A percentile compares a stretch with the other conserved stretches of the same genome.
These are phyloP conservation scores for Trichocladium uniseriatum DNA, from an alignment of 495 filamentous ascomycete species.

Conservation along the genomic window DNA sequence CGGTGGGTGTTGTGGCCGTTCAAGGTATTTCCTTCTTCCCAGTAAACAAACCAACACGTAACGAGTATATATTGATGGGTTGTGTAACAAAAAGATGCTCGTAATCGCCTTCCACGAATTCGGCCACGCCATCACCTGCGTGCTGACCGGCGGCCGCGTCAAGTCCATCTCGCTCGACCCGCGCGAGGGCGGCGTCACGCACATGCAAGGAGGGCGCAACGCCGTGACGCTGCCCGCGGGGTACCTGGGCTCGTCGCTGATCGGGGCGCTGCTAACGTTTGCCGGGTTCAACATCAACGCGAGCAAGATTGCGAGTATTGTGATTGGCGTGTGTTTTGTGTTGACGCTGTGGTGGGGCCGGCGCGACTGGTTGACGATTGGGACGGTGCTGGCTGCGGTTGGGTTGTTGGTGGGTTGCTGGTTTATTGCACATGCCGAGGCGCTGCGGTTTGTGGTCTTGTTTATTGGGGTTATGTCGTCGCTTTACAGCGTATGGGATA, in stretches of 20 bases:
- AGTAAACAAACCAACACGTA: too few relatives aligned
- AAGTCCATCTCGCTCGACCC: constrained; percentile 56
- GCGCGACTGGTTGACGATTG: constrained; percentile 65
- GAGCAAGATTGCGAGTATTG: constrained; percentile 65
- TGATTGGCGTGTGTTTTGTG: constrained; percentile 62
- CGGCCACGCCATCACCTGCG: constrained; percentile 63
- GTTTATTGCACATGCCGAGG: constrained; percentile 69
- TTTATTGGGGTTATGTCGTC: constrained; percentile 76
- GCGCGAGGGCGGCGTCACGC: constrained; percentile 63
- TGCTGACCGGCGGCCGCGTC: constrained; percentile 62
- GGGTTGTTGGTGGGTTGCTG: constrained; percentile 65
- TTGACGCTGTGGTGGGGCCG: constrained; percentile 73
- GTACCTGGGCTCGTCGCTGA: constrained; percentile 65
- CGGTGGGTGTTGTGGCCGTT: constrained; percentile 71
- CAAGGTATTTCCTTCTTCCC: constrained; percentile 44
- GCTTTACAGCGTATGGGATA: constrained; percentile 77
- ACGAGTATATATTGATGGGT: too few relatives aligned
- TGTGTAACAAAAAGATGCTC: too few relatives aligned
- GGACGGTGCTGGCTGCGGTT: constrained; percentile 58
- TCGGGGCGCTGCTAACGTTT: constrained; percentile 69
- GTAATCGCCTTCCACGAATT: constrained; percentile 83
- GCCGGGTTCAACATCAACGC: constrained; percentile 74
- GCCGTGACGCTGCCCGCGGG: constrained; percentile 68
- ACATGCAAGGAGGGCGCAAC: constrained; percentile 67
- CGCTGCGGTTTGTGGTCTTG: constrained; percentile 64